These are phyloP conservation scores for Petunia axillaris DNA, from an alignment of 257 asterid species.

Conservation along the genomic window DNA sequence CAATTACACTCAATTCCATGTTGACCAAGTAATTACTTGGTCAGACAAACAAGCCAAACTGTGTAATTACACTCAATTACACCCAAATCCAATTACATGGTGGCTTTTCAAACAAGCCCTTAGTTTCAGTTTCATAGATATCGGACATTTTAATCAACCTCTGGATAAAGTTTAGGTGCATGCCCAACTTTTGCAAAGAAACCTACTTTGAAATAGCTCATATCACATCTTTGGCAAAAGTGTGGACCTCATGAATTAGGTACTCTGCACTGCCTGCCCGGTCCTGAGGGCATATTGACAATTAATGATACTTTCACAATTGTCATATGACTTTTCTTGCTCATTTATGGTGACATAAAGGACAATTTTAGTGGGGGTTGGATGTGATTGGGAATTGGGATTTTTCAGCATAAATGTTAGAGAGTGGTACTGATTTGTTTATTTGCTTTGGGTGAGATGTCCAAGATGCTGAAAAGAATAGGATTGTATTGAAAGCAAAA, in stretches of 20 bases:
- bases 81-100: no score
- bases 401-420: neutral
- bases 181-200: conserved; percentile 27
- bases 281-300: conserved; percentile 10
- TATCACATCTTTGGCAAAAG: neutral
- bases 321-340: conserved; percentile 27
- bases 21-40: no score
- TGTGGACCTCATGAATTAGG: conserved; percentile 25
- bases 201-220: conserved; percentile 5
- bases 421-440: neutral
- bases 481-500: neutral
- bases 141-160: neutral
- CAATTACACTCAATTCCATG: no score
- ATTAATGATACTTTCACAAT: neutral
- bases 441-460: neutral
- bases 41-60: no score
- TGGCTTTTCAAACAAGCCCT: no score
- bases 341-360: conserved; percentile 22
- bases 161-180: conserved; percentile 15
- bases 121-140: neutral
- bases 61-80: no score
- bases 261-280: neutral
- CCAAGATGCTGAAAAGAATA: neutral
- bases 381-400: neutral
- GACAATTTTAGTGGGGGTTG: neutral